A percentile compares a stretch with the other conserved stretches of the same genome.
These are phyloP conservation scores for Pythium myriotylum DNA, from an alignment of 352 stramenopile species.

Conservation along the genomic window DNA sequence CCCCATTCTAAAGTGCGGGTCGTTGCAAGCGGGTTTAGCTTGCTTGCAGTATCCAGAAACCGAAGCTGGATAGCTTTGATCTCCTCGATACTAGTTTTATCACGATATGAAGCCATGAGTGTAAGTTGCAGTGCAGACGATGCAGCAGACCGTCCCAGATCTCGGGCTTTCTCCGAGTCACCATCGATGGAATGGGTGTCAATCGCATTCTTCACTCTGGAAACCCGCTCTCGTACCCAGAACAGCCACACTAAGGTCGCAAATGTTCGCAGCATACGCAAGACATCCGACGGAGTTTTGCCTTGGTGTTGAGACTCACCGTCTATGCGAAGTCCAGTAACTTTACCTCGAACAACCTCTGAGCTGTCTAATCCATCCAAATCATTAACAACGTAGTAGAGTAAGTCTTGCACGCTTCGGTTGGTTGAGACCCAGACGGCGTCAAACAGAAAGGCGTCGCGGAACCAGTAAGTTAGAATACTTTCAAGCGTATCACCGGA, in stretches of 20 bases:
- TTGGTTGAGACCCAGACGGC: background rate
- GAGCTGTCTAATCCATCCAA: background rate
- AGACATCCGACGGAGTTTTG: background rate
- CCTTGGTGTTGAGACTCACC: background rate
- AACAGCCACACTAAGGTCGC: slow-evolving; percentile 38
- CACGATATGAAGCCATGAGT: slow-evolving; percentile 22
- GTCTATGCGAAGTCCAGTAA: slow-evolving; percentile 1
- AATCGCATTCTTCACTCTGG: slow-evolving; percentile 25
- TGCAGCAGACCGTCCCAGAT: slow-evolving; percentile 25
- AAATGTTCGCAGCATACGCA: slow-evolving; percentile 36
- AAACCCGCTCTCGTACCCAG: slow-evolving; percentile 45
- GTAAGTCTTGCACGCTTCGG: background rate
- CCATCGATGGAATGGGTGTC: background rate
- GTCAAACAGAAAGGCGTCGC: slow-evolving; percentile 12
- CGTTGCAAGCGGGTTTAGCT: background rate
- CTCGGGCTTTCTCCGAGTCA: background rate
- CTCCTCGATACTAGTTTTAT: slow-evolving; percentile 26
- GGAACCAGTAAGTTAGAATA: background rate
- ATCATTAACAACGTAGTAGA: slow-evolving; percentile 1
- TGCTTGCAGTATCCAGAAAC: slow-evolving; percentile 35
- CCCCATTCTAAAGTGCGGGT: slow-evolving; percentile 13
- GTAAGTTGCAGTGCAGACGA: slow-evolving; percentile 49
- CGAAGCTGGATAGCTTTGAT: slow-evolving; percentile 36
- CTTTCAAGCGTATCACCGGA: background rate
- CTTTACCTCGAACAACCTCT: background rate